Conservation (phyloP, 164 flowering plant genomes). For the Dillenia turbinata region DNA sequence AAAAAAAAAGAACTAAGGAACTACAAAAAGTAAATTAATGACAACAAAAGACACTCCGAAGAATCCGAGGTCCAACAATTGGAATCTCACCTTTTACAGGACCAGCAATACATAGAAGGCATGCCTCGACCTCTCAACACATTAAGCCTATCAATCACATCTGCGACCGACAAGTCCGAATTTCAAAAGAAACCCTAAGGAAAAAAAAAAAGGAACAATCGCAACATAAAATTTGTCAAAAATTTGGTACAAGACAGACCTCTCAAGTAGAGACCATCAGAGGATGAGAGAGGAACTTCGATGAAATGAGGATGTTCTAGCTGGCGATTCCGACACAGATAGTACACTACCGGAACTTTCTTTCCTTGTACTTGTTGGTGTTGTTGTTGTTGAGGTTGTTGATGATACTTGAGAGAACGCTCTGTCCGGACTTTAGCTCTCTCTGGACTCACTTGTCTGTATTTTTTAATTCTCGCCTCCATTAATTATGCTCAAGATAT, state of each 20-base stretch:
- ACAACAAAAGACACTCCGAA: background rate
- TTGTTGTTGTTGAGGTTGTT: background rate
- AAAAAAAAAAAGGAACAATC: background rate
- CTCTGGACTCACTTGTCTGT: constrained; percentile 75
- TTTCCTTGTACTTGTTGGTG: constrained; percentile 25
- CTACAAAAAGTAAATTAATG: background rate
- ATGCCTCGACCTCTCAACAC: constrained; percentile 87
- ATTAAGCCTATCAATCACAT: constrained; percentile 78
- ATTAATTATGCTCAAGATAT: constrained; percentile 18
- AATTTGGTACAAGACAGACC: constrained; percentile 30
- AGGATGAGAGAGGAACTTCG: constrained; percentile 74
- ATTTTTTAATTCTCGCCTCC: constrained; percentile 73
- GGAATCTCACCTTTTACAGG: constrained; percentile 74
- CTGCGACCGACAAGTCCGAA: constrained; percentile 31
- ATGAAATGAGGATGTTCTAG: constrained; percentile 99
- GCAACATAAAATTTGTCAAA: background rate
- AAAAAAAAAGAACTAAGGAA: background rate
- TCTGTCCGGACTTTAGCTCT: constrained; percentile 77
- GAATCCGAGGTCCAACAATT: background rate
- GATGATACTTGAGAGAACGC: constrained; percentile 63
- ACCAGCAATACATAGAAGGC: constrained; percentile 91
- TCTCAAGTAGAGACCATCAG: constrained; percentile 79
- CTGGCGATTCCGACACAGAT: constrained; percentile 76
- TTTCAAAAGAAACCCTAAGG: constrained; percentile 3
- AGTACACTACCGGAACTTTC: constrained; percentile 85